phyloP scores from a whole-genome alignment of 2,329 filamentous ascomycete genomes.

The Grosmannia huntii region DNA sequence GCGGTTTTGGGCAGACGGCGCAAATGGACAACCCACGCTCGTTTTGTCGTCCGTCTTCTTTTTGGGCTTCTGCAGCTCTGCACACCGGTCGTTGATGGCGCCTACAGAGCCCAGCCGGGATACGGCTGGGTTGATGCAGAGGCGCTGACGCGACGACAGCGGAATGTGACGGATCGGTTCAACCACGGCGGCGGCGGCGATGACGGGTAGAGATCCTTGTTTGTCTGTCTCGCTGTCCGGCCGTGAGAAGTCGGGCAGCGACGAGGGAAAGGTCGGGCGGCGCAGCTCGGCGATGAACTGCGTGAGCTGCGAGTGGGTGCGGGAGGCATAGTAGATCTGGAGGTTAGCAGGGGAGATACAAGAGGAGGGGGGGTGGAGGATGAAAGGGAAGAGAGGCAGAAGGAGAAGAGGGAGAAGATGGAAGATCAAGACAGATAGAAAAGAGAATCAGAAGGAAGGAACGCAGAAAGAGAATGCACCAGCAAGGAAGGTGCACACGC shows the following conservation, averaged over 20 bases:
- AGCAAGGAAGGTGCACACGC: not conserved
- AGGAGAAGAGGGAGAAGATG: not conserved
- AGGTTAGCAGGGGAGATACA: not conserved
- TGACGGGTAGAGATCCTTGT: not conserved
- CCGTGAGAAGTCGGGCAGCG: conserved; percentile 36
- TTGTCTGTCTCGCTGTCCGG: not conserved
- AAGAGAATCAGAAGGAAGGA: too few relatives aligned
- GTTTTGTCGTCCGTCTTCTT: conserved; percentile 45
- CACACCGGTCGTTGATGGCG: conserved; percentile 85
- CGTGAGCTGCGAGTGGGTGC: conserved; percentile 82
- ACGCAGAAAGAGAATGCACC: too few relatives aligned
- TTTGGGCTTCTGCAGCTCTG: conserved; percentile 73
- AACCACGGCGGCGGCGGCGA: conserved; percentile 10
- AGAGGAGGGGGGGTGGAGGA: not conserved
- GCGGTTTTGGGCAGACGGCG: conserved; percentile 67
- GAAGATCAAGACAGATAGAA: too few relatives aligned
- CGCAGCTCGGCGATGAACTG: conserved; percentile 78
- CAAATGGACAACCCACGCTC: conserved; percentile 45
- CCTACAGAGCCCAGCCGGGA: conserved; percentile 54
- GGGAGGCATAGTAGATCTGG: conserved; percentile 74
- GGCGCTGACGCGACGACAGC: conserved; percentile 72
- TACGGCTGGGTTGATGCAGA: conserved; percentile 83
- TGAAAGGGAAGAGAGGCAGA: not conserved
- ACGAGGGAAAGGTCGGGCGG: conserved; percentile 64
- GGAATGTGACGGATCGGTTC: conserved; percentile 70